Conservation (phyloP, 768 basidiomycete species). For the Leccinum arenicola region DNA sequence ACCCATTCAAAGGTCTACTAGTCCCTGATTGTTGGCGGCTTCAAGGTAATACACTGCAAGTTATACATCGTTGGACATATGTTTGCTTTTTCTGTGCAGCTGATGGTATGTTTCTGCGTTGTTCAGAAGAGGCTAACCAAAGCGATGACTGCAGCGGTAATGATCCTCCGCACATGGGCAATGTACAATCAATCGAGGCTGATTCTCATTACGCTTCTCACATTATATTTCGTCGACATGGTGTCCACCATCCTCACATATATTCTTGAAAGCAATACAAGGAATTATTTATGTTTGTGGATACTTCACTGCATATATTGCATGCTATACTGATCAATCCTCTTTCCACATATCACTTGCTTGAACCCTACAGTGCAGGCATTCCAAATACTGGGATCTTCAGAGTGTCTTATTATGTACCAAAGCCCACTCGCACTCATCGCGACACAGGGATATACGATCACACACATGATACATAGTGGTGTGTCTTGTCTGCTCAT, state of each 20-base stretch:
- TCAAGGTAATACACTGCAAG: background rate
- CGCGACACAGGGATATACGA: no score
- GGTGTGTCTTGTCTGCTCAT: background rate
- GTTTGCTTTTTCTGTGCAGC: background rate
- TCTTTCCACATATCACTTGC: no score
- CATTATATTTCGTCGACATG: background rate
- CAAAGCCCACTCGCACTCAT: no score
- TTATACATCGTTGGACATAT: background rate
- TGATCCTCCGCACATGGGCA: background rate
- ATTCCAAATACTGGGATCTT: no score
- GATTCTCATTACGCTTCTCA: background rate
- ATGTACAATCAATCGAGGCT: background rate
- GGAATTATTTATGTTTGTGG: background rate
- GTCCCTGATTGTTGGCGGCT: background rate
- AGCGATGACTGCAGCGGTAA: background rate
- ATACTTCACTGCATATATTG: background rate
- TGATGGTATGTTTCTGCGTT: background rate
- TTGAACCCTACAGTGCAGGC: no score
- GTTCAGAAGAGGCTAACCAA: background rate
- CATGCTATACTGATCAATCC: no score
- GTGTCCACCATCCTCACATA: background rate
- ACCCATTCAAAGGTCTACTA: background rate
- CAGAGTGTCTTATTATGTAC: background rate
- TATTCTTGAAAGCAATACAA: no score
- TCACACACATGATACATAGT: background rate